Evolutionary conservation across 1,284 basidiomycete genomes (phyloP).

Genomic region (Fomitiporia mediterranea): DNA sequence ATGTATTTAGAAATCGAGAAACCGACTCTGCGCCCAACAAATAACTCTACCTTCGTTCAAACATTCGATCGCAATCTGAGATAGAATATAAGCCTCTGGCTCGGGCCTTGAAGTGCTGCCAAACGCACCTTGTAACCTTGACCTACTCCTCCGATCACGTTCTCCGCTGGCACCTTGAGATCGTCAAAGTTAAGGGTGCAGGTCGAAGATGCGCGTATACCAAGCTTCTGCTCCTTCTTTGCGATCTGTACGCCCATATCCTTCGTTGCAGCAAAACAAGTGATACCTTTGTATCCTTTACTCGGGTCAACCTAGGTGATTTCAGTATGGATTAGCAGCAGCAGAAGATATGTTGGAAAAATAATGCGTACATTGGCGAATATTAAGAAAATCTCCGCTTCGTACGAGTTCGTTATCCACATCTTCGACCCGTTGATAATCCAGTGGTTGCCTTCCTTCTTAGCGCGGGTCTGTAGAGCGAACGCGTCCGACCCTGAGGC

Average conservation of each 20-base stretch:
- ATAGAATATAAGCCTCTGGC: neutral
- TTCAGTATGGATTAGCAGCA: neutral
- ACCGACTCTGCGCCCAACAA: no score
- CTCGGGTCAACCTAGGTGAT: conserved; percentile 69
- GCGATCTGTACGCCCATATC: conserved; percentile 97
- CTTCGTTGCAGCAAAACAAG: conserved; percentile 94
- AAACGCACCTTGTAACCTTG: conserved; percentile 83
- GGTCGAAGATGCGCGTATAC: conserved; percentile 95
- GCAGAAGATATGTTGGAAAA: neutral
- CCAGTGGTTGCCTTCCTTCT: conserved; percentile 80
- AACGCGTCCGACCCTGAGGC: conserved; percentile 96
- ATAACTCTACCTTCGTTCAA: conserved; percentile 75
- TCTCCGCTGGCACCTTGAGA: conserved; percentile 86
- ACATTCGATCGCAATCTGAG: conserved; percentile 92
- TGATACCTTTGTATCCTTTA: conserved; percentile 99
- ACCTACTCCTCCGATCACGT: conserved; percentile 90
- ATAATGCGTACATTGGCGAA: conserved; percentile 79
- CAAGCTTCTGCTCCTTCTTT: conserved; percentile 99
- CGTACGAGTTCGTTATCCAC: conserved; percentile 99
- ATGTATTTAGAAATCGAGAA: neutral
- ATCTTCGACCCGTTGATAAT: conserved; percentile 95
- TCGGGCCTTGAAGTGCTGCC: conserved; percentile 1
- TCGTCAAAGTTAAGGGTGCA: conserved; percentile 97
- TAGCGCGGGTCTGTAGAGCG: conserved; percentile 89
- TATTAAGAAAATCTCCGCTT: conserved; percentile 91